A percentile compares a stretch with the other conserved stretches of the same genome.
Evolutionary conservation across 2,329 filamentous ascomycete genomes (phyloP).

Genomic region (Colletotrichum falcatum): DNA sequence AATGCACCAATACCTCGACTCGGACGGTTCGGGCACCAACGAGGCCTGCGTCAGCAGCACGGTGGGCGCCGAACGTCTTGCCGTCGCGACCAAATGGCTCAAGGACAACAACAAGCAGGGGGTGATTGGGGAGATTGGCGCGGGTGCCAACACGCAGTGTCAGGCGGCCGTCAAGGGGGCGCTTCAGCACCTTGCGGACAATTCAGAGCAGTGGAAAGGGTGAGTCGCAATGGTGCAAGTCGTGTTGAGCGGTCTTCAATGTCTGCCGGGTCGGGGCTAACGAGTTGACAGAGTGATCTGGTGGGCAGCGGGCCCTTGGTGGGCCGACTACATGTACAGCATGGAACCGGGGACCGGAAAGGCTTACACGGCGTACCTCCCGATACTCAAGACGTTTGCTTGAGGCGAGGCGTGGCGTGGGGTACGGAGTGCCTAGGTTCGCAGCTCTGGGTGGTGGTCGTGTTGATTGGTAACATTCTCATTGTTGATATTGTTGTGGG

Average conservation of each 20-base stretch:
- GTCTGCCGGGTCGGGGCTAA: background rate
- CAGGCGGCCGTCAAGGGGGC: conserved; percentile 60
- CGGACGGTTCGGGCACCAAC: conserved; percentile 59
- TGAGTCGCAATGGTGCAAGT: background rate
- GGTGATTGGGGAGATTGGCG: conserved; percentile 64
- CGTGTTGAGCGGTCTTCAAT: background rate
- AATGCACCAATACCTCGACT: conserved; percentile 66
- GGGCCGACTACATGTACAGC: conserved; percentile 57
- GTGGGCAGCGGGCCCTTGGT: conserved; percentile 64
- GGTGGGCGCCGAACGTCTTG: conserved; percentile 58
- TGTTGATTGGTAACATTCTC: background rate
- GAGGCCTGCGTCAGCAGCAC: conserved; percentile 56
- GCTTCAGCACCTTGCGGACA: conserved; percentile 60
- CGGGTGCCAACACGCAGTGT: conserved; percentile 59
- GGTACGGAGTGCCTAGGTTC: too few species aligned
- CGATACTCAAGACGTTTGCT: conserved; percentile 32
- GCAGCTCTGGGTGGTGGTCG: too few species aligned
- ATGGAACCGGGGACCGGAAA: conserved; percentile 54
- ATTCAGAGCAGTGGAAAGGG: conserved; percentile 64
- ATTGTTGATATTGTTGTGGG: conserved; percentile 26
- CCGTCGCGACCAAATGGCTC: conserved; percentile 61
- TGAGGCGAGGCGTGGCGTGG: background rate
- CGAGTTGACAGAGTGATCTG: conserved; percentile 58
- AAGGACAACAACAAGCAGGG: conserved; percentile 61
- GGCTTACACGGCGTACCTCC: conserved; percentile 47